These are phyloP conservation scores for Colletotrichum sp. DNA, from an alignment of 2,329 filamentous ascomycete genomes.

Conservation along the genomic window DNA sequence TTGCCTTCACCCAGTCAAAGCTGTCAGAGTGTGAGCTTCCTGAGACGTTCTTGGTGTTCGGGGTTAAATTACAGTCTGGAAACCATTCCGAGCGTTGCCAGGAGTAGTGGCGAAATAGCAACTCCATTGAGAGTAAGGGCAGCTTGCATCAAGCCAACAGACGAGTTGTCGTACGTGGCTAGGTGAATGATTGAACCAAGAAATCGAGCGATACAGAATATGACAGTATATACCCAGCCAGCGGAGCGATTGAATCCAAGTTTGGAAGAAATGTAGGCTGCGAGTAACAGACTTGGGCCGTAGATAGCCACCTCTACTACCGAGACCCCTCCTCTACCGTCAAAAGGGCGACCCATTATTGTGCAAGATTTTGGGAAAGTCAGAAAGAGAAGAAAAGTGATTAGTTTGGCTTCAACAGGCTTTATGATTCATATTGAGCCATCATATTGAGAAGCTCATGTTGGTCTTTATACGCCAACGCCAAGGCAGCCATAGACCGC, in stretches of 20 bases:
- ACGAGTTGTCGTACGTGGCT: background rate
- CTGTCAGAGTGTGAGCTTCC: background rate
- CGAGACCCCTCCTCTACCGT: background rate
- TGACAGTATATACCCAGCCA: background rate
- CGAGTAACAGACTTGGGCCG: background rate
- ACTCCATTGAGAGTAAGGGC: background rate
- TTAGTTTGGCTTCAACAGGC: background rate
- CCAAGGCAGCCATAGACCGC: background rate
- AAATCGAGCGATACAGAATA: background rate
- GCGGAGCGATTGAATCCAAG: background rate
- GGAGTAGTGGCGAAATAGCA: background rate
- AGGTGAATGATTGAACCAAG: background rate
- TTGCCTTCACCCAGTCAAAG: background rate
- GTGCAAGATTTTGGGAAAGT: background rate
- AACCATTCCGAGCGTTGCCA: background rate
- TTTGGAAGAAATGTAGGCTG: background rate
- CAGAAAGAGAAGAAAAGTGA: background rate
- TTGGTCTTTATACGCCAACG: background rate
- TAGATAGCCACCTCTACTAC: background rate
- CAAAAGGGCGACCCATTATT: background rate
- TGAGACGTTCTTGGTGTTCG: background rate
- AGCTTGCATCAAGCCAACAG: background rate
- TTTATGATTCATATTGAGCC: background rate
- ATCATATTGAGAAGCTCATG: background rate
- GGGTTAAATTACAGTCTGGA: background rate